Evolutionary conservation across 1,284 basidiomycete genomes (phyloP), one percentile per base, ranked within the genome.

Genomic region (Tremellales sp.): DNA sequence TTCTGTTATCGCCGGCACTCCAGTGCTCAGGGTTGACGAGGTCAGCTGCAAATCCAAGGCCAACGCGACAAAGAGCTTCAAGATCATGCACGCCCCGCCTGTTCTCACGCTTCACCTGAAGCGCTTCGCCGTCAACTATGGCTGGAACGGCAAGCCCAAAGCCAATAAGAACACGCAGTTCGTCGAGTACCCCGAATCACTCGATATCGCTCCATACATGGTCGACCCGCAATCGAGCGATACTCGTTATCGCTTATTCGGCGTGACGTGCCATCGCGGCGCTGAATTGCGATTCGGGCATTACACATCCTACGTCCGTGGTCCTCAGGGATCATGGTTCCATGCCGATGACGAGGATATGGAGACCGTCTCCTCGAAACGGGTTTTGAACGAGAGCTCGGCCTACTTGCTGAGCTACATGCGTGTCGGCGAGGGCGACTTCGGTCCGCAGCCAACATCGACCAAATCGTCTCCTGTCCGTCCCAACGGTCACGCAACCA

Each of bases 91-190:
- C 50, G 87, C 92, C 1, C 96, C 96, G 0, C 75, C 82, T 19
- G 85, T 93, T n/a, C 80, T 99, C 29, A 97, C 93, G 0, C 79
- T 99, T n/a, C 96, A 98, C 66, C 77, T 99, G 36, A 98, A 98
- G 76, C 84, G 96, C 17, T 99, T 99, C 73, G 65, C 61, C n/a
- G 62, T 68, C 52, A 64, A 59, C 48, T 64, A 61, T 40, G 48
- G 54, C 15, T 63, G 54, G 43, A 59, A 53, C 23, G 62, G 66
- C n/a, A 87, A 87, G 10, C 87, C 89, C 0, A 78, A 87, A 44
- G 94, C 94, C 19, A 80, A 85, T 52, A 97, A 97, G 76, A 84
- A 96, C 41, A 82, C 81, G 3, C 84, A 87, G 45, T 76, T 78
- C 33, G 79, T 99, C 57, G 77, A 81, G 12, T 99, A 93, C 68